Evolutionary conservation across 441 rosid genomes (phyloP).

Genomic region (Corymbia calophylla): DNA sequence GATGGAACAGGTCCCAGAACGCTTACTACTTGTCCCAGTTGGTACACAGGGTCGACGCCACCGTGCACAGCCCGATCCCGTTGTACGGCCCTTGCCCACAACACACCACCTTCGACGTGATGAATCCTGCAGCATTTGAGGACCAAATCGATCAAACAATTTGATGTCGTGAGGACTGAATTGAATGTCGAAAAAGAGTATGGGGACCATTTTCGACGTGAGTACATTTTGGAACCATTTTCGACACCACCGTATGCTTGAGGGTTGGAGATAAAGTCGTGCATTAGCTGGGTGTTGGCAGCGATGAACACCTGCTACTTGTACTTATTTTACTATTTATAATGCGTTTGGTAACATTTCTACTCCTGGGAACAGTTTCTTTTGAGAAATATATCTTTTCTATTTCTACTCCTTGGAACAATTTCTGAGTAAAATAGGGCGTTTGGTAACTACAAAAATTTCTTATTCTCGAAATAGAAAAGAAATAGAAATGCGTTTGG

Average conservation of each 20-base stretch:
- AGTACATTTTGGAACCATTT: not conserved
- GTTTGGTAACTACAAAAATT: too few relatives aligned
- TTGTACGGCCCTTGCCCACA: constrained; percentile 63
- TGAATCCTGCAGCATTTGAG: constrained; percentile 19
- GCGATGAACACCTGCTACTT: constrained; percentile 5
- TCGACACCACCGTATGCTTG: not conserved
- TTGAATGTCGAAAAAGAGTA: not conserved
- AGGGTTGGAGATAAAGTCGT: constrained; percentile 12
- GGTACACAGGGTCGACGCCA: constrained; percentile 34
- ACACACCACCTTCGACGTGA: constrained; percentile 44
- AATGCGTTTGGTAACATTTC: too few relatives aligned
- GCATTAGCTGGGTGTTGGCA: constrained; percentile 1
- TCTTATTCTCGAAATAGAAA: too few relatives aligned
- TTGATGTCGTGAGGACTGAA: not conserved
- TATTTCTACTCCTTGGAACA: too few relatives aligned
- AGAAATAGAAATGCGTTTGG: too few relatives aligned
- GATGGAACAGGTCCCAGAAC: constrained; percentile 61
- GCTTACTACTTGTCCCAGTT: constrained; percentile 33
- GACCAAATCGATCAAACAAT: not conserved
- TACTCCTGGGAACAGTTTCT: too few relatives aligned
- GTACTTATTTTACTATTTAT: not conserved
- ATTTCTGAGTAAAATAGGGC: too few relatives aligned
- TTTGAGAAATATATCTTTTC: too few relatives aligned
- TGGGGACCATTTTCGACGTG: not conserved
- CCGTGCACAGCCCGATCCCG: constrained; percentile 49